Conservation (phyloP, 768 basidiomycete species). For the Tricholomella constricta region DNA sequence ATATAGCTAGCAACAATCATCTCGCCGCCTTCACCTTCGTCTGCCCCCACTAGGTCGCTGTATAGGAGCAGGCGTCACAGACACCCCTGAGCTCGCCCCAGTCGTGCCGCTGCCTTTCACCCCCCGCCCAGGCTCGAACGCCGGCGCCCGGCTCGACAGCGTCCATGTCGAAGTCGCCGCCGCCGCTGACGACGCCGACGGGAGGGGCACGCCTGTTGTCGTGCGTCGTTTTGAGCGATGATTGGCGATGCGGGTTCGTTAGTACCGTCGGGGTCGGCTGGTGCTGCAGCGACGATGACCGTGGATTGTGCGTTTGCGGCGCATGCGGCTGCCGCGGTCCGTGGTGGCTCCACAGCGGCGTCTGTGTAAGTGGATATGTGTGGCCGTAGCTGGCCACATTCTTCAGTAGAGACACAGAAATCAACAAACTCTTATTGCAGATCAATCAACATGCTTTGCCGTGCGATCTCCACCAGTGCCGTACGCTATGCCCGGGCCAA, state of each 20-base stretch:
- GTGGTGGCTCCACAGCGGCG: slow-evolving; percentile 7
- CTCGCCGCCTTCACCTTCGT: too few relatives aligned
- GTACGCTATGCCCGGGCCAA: slow-evolving; percentile 3
- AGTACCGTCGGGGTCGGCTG: slow-evolving; percentile 23
- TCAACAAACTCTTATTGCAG: too few relatives aligned
- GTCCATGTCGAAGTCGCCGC: too few relatives aligned
- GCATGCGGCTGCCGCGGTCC: slow-evolving; percentile 9
- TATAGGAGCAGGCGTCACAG: slow-evolving; percentile 27
- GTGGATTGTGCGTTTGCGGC: slow-evolving; percentile 22
- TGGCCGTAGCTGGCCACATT: not conserved
- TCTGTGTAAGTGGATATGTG: not conserved
- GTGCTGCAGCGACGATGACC: slow-evolving; percentile 29
- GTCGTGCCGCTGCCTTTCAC: not conserved
- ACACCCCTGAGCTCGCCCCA: slow-evolving; percentile 2
- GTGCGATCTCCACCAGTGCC: slow-evolving; percentile 1
- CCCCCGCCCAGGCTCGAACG: slow-evolving; percentile 19
- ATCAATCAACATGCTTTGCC: slow-evolving; percentile 2
- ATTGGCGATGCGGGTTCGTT: slow-evolving; percentile 26
- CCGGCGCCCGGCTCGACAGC: slow-evolving; percentile 16
- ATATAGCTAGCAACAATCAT: too few relatives aligned
- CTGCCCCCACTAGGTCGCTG: slow-evolving; percentile 6
- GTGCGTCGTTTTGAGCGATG: slow-evolving; percentile 31
- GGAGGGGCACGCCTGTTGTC: too few relatives aligned
- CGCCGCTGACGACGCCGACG: too few relatives aligned
- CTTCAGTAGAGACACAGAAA: too few relatives aligned